Evolutionary conservation across 139 green algal species (phyloP).

Genomic region (Spirogloea muscicola): DNA sequence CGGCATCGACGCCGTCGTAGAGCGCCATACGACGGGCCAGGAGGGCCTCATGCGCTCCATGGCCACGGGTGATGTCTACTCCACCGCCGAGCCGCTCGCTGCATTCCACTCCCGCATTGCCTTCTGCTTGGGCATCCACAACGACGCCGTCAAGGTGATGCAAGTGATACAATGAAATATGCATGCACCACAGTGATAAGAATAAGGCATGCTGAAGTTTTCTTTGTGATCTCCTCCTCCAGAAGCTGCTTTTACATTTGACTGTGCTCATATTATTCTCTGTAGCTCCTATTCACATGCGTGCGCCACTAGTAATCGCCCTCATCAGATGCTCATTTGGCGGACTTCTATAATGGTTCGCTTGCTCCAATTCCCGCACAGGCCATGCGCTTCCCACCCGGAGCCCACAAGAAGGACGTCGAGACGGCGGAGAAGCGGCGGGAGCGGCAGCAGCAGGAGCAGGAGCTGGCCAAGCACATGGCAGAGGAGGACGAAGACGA

Average conservation of each 20-base stretch:
- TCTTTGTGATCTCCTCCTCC: no score
- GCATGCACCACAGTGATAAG: no score
- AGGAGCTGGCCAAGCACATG: constrained; percentile 74
- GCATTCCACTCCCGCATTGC: constrained; percentile 91
- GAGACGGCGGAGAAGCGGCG: constrained; percentile 62
- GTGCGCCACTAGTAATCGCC: no score
- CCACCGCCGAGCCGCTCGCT: constrained; percentile 60
- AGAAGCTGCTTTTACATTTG: no score
- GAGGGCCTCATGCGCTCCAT: constrained; percentile 64
- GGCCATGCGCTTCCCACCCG: constrained; percentile 62
- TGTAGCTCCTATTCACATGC: no score
- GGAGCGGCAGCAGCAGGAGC: constrained; percentile 71
- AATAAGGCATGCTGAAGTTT: no score
- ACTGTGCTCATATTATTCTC: no score
- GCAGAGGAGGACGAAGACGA: constrained; percentile 70
- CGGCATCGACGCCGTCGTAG: constrained; percentile 78
- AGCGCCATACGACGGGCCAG: no score
- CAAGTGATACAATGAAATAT: no score
- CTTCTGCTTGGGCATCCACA: constrained; percentile 97
- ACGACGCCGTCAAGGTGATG: constrained; percentile 73
- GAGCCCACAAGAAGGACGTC: constrained; percentile 56
- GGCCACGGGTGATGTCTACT: constrained; percentile 75
- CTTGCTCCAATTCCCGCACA: no score
- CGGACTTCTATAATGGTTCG: no score
- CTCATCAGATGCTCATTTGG: no score